These are phyloP conservation scores for Saccharomycopsis babjevae DNA, from an alignment of 805 yeast genomes.

Conservation along the genomic window DNA sequence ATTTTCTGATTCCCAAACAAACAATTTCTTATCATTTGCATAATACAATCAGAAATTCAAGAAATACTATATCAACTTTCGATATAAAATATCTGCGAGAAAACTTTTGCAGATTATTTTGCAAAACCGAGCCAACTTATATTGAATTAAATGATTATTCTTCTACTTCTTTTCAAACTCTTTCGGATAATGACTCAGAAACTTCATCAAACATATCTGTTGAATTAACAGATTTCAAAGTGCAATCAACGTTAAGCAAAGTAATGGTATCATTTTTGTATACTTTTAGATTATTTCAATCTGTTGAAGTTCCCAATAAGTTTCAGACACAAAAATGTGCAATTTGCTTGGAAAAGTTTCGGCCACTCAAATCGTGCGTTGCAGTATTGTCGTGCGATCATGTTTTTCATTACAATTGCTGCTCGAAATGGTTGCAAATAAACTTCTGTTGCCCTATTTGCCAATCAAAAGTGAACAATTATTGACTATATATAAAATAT, in stretches of 20 bases:
- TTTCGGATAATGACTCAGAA: background rate
- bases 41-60: background rate
- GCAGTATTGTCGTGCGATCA: constrained; percentile 50
- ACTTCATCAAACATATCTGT: background rate
- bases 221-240: background rate
- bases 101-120: background rate
- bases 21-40: background rate
- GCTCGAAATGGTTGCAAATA: constrained; percentile 49
- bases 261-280: too few relatives aligned
- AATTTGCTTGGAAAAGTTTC: constrained; percentile 47
- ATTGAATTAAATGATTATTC: background rate
- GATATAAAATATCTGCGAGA: background rate
- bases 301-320: constrained; percentile 15
- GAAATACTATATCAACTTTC: background rate
- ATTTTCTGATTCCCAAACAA: background rate
- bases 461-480: constrained; percentile 31
- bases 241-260: background rate
- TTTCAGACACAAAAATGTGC: constrained; percentile 35
- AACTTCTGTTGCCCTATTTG: constrained; percentile 52
- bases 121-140: background rate
- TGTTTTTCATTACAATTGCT: constrained; percentile 48
- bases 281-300: background rate
- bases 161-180: background rate
- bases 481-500: background rate
- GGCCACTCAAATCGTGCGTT: constrained; percentile 36